These are phyloP conservation scores for Leishmania turanica DNA, from an alignment of 208 protist species.

Conservation along the genomic window DNA sequence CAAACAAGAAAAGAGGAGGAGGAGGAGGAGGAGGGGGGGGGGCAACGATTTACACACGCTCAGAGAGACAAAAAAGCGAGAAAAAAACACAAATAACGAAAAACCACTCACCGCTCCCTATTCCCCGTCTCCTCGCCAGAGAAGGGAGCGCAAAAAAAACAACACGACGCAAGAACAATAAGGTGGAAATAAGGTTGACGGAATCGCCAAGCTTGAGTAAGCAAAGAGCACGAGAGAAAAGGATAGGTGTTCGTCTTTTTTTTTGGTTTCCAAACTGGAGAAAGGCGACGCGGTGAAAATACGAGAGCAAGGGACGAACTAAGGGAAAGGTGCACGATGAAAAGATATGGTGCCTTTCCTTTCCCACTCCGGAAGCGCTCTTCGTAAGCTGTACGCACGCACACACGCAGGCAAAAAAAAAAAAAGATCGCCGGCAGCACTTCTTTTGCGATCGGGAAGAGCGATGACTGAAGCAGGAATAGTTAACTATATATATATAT, in stretches of 20 bases:
- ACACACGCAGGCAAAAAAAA: neutral
- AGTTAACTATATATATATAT: neutral
- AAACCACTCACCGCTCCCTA: neutral
- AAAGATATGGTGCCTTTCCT: neutral
- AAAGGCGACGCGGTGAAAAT: neutral
- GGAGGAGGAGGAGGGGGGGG: neutral
- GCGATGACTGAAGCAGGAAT: neutral
- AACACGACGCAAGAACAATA: neutral
- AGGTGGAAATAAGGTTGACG: no score
- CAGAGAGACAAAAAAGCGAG: neutral
- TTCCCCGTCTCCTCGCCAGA: neutral
- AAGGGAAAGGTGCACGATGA: neutral
- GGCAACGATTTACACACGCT: no score
- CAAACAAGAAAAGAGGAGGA: neutral
- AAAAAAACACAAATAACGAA: neutral
- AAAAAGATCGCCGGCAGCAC: neutral
- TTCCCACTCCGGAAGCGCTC: neutral
- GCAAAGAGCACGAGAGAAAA: no score
- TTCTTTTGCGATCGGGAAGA: neutral
- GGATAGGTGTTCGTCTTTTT: neutral
- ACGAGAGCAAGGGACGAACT: neutral
- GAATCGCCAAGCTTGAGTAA: no score
- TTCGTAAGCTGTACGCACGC: neutral
- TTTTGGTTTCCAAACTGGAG: neutral
- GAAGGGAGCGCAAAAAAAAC: neutral